Evolutionary conservation across 257 asterid species (phyloP).

Genomic region (Petrea volubilis): DNA sequence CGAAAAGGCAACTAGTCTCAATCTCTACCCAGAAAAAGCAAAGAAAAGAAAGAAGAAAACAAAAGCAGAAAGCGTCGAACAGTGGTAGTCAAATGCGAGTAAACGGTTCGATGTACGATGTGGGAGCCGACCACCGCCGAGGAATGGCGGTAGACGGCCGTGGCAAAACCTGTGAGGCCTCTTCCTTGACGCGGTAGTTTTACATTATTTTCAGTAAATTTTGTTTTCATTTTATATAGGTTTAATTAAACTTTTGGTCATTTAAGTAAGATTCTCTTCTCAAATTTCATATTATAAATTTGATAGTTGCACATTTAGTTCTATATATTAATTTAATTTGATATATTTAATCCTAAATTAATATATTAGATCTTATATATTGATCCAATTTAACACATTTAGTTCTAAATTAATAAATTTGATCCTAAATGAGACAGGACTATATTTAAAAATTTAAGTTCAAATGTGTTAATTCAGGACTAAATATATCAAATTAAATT

Average conservation of each 20-base stretch:
- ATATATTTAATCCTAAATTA: too few relatives aligned
- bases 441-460: too few relatives aligned
- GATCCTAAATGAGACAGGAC: too few relatives aligned
- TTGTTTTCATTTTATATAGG: not conserved
- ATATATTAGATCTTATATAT: too few relatives aligned
- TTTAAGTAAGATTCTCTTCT: too few relatives aligned
- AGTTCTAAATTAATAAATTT: too few relatives aligned
- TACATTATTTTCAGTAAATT: not conserved
- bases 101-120: conserved; percentile 9
- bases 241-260: too few relatives aligned
- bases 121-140: not conserved
- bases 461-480: too few relatives aligned
- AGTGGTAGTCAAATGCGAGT: conserved; percentile 9
- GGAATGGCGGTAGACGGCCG: not conserved
- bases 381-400: too few relatives aligned
- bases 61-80: not conserved
- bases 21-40: not conserved
- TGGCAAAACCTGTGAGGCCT: not conserved
- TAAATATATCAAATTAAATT: too few relatives aligned
- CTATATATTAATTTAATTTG: too few relatives aligned
- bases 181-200: not conserved
- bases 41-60: not conserved
- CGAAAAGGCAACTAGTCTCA: not conserved
- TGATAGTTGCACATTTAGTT: too few relatives aligned
- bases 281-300: not conserved